Percentiles rank a stretch among this genome's conserved stretches.
Evolutionary conservation across 1,284 basidiomycete genomes (phyloP).

Genomic region (Rugosomyces carneus): DNA sequence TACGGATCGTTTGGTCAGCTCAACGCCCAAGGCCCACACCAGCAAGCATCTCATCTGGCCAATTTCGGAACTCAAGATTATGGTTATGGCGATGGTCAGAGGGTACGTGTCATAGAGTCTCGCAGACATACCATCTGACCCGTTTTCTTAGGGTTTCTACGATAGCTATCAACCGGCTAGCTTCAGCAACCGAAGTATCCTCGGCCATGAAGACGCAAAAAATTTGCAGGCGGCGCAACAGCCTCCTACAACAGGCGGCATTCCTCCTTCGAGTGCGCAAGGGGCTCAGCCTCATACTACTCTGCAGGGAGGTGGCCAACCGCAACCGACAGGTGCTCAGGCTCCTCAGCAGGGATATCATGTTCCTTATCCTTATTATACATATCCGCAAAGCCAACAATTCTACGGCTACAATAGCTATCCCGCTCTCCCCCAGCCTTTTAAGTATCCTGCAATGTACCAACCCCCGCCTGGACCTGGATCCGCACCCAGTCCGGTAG

Average conservation of each 20-base stretch:
- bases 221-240: slow-evolving; percentile 51
- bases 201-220: slow-evolving; percentile 70
- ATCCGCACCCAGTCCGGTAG: slow-evolving; percentile 53
- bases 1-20: slow-evolving; percentile 67
- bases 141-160: slow-evolving; percentile 54
- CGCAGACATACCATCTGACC: slow-evolving; percentile 14
- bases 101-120: slow-evolving; percentile 51
- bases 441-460: slow-evolving; percentile 72
- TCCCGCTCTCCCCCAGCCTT: slow-evolving; percentile 57
- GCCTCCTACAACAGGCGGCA: slow-evolving; percentile 37
- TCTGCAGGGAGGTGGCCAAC: slow-evolving; percentile 39
- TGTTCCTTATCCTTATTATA: slow-evolving; percentile 58
- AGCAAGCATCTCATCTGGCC: slow-evolving; percentile 52
- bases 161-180: slow-evolving; percentile 62
- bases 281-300: slow-evolving; percentile 48
- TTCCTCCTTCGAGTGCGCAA: slow-evolving; percentile 47
- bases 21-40: slow-evolving; percentile 33
- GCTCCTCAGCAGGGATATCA: slow-evolving; percentile 56
- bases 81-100: slow-evolving; percentile 56
- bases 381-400: slow-evolving; percentile 69
- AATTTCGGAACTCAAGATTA: slow-evolving; percentile 59
- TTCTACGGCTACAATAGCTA: slow-evolving; percentile 73
- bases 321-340: slow-evolving; percentile 51
- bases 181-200: slow-evolving; percentile 55
- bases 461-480: slow-evolving; percentile 60